These are phyloP conservation scores for Trametes meyenii DNA, from an alignment of 768 basidiomycete genomes.

Conservation along the genomic window DNA sequence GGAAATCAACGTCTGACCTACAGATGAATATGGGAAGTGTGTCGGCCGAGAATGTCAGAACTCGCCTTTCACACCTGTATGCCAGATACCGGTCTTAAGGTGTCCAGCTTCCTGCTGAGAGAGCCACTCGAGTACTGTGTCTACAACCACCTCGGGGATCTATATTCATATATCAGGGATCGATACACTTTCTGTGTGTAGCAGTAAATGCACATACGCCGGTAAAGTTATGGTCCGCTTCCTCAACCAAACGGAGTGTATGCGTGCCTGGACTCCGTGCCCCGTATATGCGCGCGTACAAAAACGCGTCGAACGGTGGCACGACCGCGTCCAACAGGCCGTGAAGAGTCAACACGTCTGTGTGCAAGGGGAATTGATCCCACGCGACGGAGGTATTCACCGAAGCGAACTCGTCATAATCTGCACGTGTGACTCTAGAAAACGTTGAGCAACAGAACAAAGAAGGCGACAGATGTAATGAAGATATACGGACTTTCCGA, in stretches of 20 bases:
- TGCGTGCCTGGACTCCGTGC: constrained; percentile 67
- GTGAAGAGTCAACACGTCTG: constrained; percentile 77
- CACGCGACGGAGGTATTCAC: constrained; percentile 74
- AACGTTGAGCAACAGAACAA: too few species aligned
- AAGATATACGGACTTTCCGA: constrained; percentile 28
- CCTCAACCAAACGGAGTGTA: constrained; percentile 68
- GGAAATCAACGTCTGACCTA: neutral
- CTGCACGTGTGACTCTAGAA: constrained; percentile 35
- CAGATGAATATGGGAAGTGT: neutral
- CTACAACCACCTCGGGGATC: constrained; percentile 69
- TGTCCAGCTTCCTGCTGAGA: constrained; percentile 45
- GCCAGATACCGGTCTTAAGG: constrained; percentile 66
- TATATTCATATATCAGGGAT: constrained; percentile 17
- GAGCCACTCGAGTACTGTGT: constrained; percentile 72
- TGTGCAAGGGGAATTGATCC: constrained; percentile 61
- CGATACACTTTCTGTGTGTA: neutral
- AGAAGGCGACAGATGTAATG: neutral
- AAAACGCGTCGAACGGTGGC: constrained; percentile 73
- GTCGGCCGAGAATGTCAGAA: constrained; percentile 31
- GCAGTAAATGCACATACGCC: neutral
- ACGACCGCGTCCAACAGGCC: constrained; percentile 72
- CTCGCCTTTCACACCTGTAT: constrained; percentile 54
- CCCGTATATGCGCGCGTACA: constrained; percentile 66
- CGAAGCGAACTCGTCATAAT: constrained; percentile 60
- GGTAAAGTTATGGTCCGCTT: constrained; percentile 72